These are phyloP conservation scores for Lasiodiplodia sp. DNA, from an alignment of 2,329 filamentous ascomycete genomes.

Conservation along the genomic window DNA sequence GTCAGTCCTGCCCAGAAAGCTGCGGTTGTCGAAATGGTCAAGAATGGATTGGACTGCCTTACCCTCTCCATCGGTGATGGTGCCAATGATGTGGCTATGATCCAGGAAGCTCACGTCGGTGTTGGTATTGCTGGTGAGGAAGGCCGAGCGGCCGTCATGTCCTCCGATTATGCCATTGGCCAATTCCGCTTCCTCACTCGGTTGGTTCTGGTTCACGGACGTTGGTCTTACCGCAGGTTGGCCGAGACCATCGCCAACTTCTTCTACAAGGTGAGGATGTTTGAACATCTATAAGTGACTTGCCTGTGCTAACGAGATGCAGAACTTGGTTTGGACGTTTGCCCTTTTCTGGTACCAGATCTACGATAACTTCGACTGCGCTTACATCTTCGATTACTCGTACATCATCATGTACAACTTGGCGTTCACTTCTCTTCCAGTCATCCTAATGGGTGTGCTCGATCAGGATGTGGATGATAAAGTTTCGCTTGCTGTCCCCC, in stretches of 20 bases:
- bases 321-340: slow-evolving; percentile 97
- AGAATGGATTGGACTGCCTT: slow-evolving; percentile 93
- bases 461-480: slow-evolving; percentile 97
- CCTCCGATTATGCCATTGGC: slow-evolving; percentile 92
- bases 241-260: slow-evolving; percentile 97
- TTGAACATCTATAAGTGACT: slow-evolving; percentile 47
- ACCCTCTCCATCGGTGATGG: slow-evolving; percentile 92
- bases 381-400: slow-evolving; percentile 96
- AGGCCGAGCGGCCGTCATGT: slow-evolving; percentile 93
- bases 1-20: slow-evolving; percentile 97
- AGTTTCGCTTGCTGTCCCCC: slow-evolving; percentile 91
- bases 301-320: slow-evolving; percentile 38
- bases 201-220: slow-evolving; percentile 86
- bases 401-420: slow-evolving; percentile 98
- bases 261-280: slow-evolving; percentile 78
- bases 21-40: slow-evolving; percentile 95
- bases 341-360: slow-evolving; percentile 97
- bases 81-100: slow-evolving; percentile 97
- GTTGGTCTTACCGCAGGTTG: slow-evolving; percentile 95
- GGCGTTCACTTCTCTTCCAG: slow-evolving; percentile 92
- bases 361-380: slow-evolving; percentile 94
- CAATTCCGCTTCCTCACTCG: slow-evolving; percentile 90
- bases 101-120: slow-evolving; percentile 95
- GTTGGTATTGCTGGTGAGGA: slow-evolving; percentile 94
- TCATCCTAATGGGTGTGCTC: slow-evolving; percentile 94